phyloP scores from a whole-genome alignment of 2,329 filamentous ascomycete genomes.

The Calonectria naviculata region DNA sequence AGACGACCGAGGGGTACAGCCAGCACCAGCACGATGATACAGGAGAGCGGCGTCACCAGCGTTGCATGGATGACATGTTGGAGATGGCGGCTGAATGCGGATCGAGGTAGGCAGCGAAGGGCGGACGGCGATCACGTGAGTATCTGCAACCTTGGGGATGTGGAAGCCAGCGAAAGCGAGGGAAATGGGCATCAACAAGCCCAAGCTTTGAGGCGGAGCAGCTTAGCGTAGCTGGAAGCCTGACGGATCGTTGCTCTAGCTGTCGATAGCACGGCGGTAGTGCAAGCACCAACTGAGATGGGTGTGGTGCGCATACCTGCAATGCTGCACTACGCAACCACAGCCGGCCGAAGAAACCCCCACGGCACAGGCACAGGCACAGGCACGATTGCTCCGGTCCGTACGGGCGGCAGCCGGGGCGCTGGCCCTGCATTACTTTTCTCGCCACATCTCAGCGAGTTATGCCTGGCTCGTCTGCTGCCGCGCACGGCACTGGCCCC shows the following conservation, averaged over 20 bases:
- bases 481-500: not conserved
- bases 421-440: too few relatives aligned
- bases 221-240: conserved; percentile 4
- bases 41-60: conserved; percentile 19
- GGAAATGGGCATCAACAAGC: conserved; percentile 11
- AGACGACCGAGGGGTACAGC: conserved; percentile 29
- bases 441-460: not conserved
- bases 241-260: not conserved
- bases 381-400: too few relatives aligned
- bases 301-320: conserved; percentile 4
- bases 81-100: conserved; percentile 22
- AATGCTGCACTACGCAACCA: not conserved
- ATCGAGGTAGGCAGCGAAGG: not conserved
- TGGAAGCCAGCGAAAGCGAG: not conserved
- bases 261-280: not conserved
- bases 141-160: not conserved
- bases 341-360: not conserved
- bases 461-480: not conserved
- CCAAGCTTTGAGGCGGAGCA: conserved; percentile 25
- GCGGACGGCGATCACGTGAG: conserved; percentile 19
- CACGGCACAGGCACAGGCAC: not conserved
- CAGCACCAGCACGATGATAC: conserved; percentile 13
- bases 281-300: conserved; percentile 2
- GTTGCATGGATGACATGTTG: conserved; percentile 21
- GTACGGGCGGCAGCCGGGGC: not conserved